Evolutionary conservation across 2,329 filamentous ascomycete genomes (phyloP).

Genomic region (Macrophomina phaseolina): DNA sequence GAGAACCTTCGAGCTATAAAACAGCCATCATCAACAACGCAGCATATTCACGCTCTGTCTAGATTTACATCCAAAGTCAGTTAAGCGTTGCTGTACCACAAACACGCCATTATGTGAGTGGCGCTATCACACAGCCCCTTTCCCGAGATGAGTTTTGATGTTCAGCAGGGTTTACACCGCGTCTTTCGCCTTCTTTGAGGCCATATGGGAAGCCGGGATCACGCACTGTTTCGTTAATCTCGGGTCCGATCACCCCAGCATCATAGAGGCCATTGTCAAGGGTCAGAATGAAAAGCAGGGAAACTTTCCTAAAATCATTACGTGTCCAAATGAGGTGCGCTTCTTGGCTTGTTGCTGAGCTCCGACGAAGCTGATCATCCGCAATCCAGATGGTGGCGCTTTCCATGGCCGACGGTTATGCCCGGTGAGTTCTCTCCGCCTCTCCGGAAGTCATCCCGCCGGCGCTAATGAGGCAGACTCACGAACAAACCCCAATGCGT

Average conservation of each 20-base stretch:
- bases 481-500: slow-evolving; percentile 74
- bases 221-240: slow-evolving; percentile 66
- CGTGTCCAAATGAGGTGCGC: slow-evolving; percentile 76
- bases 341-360: background rate
- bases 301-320: slow-evolving; percentile 74
- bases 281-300: slow-evolving; percentile 66
- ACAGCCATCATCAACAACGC: no score
- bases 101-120: background rate
- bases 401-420: slow-evolving; percentile 84
- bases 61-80: no score
- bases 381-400: slow-evolving; percentile 75
- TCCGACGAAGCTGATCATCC: slow-evolving; percentile 22
- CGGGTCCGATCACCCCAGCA: slow-evolving; percentile 75
- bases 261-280: slow-evolving; percentile 81
- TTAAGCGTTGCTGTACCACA: no score
- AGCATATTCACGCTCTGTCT: no score
- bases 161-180: slow-evolving; percentile 64
- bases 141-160: no score
- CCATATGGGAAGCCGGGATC: slow-evolving; percentile 67
- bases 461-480: slow-evolving; percentile 47
- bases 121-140: no score
- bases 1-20: no score
- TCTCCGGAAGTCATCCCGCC: background rate
- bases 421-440: slow-evolving; percentile 40
- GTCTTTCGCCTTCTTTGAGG: slow-evolving; percentile 83